These are phyloP conservation scores for Clausena lansium DNA, from an alignment of 345 rosid genomes.

Conservation along the genomic window DNA sequence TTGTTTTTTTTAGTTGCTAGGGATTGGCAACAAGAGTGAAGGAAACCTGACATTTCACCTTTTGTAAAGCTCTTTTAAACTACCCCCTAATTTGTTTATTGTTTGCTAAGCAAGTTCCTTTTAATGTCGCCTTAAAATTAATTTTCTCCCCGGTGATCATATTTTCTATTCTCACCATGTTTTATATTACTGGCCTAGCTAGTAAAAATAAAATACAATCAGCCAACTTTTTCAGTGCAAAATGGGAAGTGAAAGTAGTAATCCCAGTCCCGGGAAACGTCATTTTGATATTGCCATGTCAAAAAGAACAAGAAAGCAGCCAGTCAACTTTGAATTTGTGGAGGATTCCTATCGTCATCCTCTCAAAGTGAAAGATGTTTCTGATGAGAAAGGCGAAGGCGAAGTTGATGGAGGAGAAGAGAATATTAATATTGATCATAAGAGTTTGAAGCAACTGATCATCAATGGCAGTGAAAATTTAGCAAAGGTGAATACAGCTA, in stretches of 20 bases:
- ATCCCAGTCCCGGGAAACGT: slow-evolving; percentile 26
- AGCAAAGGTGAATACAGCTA: not conserved
- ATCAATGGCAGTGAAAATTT: slow-evolving; percentile 34
- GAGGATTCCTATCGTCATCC: not conserved
- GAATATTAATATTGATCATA: slow-evolving; percentile 25
- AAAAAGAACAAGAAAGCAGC: slow-evolving; percentile 72
- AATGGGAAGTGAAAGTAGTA: slow-evolving; percentile 43
- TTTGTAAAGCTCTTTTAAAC: slow-evolving; percentile 12
- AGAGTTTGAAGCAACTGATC: slow-evolving; percentile 65
- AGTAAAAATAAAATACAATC: slow-evolving; percentile 6
- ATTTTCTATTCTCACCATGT: slow-evolving; percentile 7
- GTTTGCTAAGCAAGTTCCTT: slow-evolving; percentile 20
- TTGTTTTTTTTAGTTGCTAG: not conserved
- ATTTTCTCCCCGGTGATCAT: not conserved
- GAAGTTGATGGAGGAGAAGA: slow-evolving; percentile 8
- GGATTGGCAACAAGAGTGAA: slow-evolving; percentile 15
- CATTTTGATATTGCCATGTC: slow-evolving; percentile 64
- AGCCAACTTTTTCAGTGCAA: slow-evolving; percentile 13
- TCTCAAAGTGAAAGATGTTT: not conserved
- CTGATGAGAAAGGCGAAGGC: not conserved
- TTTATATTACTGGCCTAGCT: not conserved
- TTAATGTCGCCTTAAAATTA: not conserved
- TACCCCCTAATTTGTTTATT: slow-evolving; percentile 11
- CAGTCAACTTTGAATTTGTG: slow-evolving; percentile 16
- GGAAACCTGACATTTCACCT: slow-evolving; percentile 31